Evolutionary conservation across 371 early-diverging fungal species (phyloP), one percentile per base, ranked within the genome.

Genomic region (Gilbertella persicaria): DNA sequence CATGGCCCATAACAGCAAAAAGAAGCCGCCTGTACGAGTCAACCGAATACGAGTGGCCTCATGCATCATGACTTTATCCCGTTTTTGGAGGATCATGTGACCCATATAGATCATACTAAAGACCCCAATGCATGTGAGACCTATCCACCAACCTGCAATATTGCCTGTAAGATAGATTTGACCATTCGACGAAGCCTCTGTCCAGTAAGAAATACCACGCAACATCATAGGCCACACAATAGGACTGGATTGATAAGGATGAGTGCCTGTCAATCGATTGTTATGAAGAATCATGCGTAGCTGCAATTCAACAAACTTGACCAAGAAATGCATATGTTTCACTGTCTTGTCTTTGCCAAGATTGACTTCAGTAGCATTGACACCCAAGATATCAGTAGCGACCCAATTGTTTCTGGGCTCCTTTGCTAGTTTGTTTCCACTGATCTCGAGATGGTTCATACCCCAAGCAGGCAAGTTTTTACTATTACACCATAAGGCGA

Each of bases 111-210:
- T 55, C 0, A 73, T 62, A 8, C 72, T 67, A 60, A 84, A 96
- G 28, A 84, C 40, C 2, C 73, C 57, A 2, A 91, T 61, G 14
- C 88, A 80, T 3, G 77, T 66, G 35, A 90, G 75, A 12, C 88
- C 75, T 30, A 82, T 45, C 89, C 97, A 99, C 91, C 97, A 99
- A 0, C 91, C 70, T 25, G 96, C 56, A 19, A 99, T 97, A 66
- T 99, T 99, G 13, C 99, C 99, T 28, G 99, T 71, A 58, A 99
- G 76, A 66, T 99, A 99, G 57, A 99, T 84, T 52, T 93, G 91
- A 23, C 69, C 71, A 37, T 76, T 64, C 4, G 26, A 45, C 5
- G 10, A 36, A 20, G 81, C 82, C 45, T 74, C 71, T 21, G 82
- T 91, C 98, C 98, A 98, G 75, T 94, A 98, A 20, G 87, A 88